Evolutionary conservation across 306 rosid genomes (phyloP).

Genomic region (barrel medic (Medicago truncatula)): DNA sequence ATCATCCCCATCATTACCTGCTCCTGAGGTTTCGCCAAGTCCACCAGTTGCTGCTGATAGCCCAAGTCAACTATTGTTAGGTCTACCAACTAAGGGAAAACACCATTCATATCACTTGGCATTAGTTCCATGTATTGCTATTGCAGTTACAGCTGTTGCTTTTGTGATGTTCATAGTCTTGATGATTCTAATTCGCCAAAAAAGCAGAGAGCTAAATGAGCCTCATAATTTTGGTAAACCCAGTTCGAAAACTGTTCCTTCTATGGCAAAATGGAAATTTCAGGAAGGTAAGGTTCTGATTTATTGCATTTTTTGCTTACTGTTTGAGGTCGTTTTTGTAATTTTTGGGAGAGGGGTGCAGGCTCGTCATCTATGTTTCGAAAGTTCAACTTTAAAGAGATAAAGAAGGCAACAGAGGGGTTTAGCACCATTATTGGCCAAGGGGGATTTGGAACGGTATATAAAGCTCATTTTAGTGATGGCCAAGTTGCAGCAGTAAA

Average conservation of each 20-base stretch:
- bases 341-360: slow-evolving; percentile 40
- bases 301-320: slow-evolving; percentile 12
- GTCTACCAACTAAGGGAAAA: slow-evolving; percentile 53
- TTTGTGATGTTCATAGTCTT: slow-evolving; percentile 70
- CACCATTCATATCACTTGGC: slow-evolving; percentile 76
- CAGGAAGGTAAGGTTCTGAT: slow-evolving; percentile 72
- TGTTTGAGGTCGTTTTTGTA: slow-evolving; percentile 27
- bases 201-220: slow-evolving; percentile 75
- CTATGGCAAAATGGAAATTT: slow-evolving; percentile 66
- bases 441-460: slow-evolving; percentile 98
- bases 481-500: slow-evolving; percentile 80
- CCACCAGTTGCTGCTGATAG: slow-evolving; percentile 76
- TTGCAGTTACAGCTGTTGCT: slow-evolving; percentile 78
- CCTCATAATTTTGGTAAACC: slow-evolving; percentile 57
- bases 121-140: slow-evolving; percentile 74
- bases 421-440: slow-evolving; percentile 83
- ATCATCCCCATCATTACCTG: slow-evolving; percentile 58
- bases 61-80: slow-evolving; percentile 65
- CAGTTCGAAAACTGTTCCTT: slow-evolving; percentile 62
- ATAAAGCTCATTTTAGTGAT: slow-evolving; percentile 82
- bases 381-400: slow-evolving; percentile 86
- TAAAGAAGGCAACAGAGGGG: slow-evolving; percentile 85
- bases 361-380: slow-evolving; percentile 80
- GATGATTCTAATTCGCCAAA: slow-evolving; percentile 80
- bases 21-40: slow-evolving; percentile 78